Conservation (phyloP, 331 rosid species). For the Prunus yedoensis region DNA sequence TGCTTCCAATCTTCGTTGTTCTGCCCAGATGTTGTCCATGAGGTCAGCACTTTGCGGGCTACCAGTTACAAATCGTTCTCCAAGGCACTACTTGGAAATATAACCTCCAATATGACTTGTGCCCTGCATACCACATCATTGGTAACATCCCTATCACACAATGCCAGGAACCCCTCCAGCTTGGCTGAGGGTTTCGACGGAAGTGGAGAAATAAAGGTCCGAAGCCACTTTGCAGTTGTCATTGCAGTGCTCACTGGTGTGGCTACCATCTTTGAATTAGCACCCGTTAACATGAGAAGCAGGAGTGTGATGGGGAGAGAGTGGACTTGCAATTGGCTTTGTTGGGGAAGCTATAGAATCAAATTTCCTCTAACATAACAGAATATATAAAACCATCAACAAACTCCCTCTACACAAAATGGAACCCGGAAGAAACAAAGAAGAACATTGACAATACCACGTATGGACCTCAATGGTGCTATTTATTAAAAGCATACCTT, state of each 20-base stretch:
- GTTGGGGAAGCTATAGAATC: slow-evolving; percentile 76
- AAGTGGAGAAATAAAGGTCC: slow-evolving; percentile 81
- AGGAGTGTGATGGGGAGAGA: slow-evolving; percentile 81
- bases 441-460: neutral
- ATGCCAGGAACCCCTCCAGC: slow-evolving; percentile 70
- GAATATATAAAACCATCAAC: neutral
- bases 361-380: slow-evolving; percentile 58
- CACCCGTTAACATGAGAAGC: slow-evolving; percentile 54
- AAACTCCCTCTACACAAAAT: neutral
- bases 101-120: slow-evolving; percentile 79
- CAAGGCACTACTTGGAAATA: slow-evolving; percentile 74
- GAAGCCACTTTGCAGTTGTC: slow-evolving; percentile 99
- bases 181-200: slow-evolving; percentile 73
- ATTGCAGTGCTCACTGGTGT: slow-evolving; percentile 97
- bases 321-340: slow-evolving; percentile 66
- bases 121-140: slow-evolving; percentile 78
- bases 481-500: slow-evolving; percentile 56
- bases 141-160: slow-evolving; percentile 82
- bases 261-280: slow-evolving; percentile 62
- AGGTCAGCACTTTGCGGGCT: slow-evolving; percentile 69
- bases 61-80: slow-evolving; percentile 66
- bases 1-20: slow-evolving; percentile 85
- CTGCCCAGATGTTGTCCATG: slow-evolving; percentile 94
- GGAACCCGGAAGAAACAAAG: neutral
- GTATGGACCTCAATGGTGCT: neutral